Evolutionary conservation across 2,329 filamentous ascomycete genomes (phyloP).

Genomic region (Orbilia oligospora): DNA sequence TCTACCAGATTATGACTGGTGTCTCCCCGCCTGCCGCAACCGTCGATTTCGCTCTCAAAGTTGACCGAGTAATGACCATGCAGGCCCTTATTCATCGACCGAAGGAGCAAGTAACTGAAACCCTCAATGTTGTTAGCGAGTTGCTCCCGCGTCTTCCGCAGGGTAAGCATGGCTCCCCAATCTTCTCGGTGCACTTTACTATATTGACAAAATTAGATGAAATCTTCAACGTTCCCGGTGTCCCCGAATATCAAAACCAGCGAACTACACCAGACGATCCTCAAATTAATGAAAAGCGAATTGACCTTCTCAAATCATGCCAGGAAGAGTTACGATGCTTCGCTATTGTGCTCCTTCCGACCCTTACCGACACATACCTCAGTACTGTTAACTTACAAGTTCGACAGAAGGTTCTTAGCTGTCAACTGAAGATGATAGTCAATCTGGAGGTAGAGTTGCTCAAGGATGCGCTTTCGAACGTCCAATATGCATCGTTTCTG

Average conservation of each 20-base stretch:
- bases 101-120: slow-evolving; percentile 95
- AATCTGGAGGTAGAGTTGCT: slow-evolving; percentile 90
- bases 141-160: slow-evolving; percentile 82
- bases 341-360: slow-evolving; percentile 91
- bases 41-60: slow-evolving; percentile 84
- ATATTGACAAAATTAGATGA: slow-evolving; percentile 68
- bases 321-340: slow-evolving; percentile 90
- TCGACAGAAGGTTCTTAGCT: slow-evolving; percentile 91
- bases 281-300: slow-evolving; percentile 81
- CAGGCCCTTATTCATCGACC: slow-evolving; percentile 96
- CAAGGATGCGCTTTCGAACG: slow-evolving; percentile 84
- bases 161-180: slow-evolving; percentile 67
- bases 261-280: slow-evolving; percentile 65
- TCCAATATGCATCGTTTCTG: slow-evolving; percentile 95
- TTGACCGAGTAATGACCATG: slow-evolving; percentile 98
- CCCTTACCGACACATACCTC: slow-evolving; percentile 94
- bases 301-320: slow-evolving; percentile 86
- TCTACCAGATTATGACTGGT: slow-evolving; percentile 96
- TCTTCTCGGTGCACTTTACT: slow-evolving; percentile 27
- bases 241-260: slow-evolving; percentile 64
- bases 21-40: slow-evolving; percentile 88
- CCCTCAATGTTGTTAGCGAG: slow-evolving; percentile 96
- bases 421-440: slow-evolving; percentile 98
- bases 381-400: slow-evolving; percentile 97
- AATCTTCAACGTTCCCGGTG: slow-evolving; percentile 68